Base-by-base conservation (phyloP, 2,329 filamentous ascomycete species). In the Curvularia sp. region DNA sequence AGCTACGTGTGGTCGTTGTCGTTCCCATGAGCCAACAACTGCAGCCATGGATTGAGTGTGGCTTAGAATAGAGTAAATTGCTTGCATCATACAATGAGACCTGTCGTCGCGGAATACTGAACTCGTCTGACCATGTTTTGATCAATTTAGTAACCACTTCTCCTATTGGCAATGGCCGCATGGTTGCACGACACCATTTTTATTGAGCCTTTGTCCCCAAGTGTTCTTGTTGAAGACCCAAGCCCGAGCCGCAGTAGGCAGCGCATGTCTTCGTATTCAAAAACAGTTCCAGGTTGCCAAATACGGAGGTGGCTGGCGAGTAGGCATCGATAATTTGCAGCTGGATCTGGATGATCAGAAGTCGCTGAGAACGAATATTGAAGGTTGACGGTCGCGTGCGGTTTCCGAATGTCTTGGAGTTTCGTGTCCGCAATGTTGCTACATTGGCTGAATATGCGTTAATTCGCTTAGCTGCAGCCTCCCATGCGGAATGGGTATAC, bases 371-470 rank as follows among this genome's bases (percentile, higher is more conserved):
- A 30, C 13, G 9, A n/a, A 20, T 4, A 8, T 24, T n/a, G 1
- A 15, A 18, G 28, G 12, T 28, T 26, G 20, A 47, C 13, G 9
- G 26, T 57, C 42, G 49, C 49, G 42, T 57, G 33, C 28, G 26
- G 8, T 47, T 9, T 41, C 12, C 12, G 6, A 5, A 26, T n/a
- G 35, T 54, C 49, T 46, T 58, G 43, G 47, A 42, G 18, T 9
- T 28, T 59, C 55, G 55, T 44, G 50, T 55, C 22, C 39, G 48
- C 41, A 46, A 33, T 53, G 9, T 35, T n/a, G 9, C 18, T 33
- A 39, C 48, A 64, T 57, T 59, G 61, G 55, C 55, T 65, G 58
- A 64, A 63, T 61, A 24, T 18, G 15, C 20, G 39, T 44, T 31
- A 13, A 30, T 61, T 65, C 60, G 62, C 55, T 61, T 61, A 46